A percentile compares a stretch with the other conserved stretches of the same genome.
Evolutionary conservation across 805 yeast genomes (phyloP).

Genomic region (Barnettozyma sucrosica): DNA sequence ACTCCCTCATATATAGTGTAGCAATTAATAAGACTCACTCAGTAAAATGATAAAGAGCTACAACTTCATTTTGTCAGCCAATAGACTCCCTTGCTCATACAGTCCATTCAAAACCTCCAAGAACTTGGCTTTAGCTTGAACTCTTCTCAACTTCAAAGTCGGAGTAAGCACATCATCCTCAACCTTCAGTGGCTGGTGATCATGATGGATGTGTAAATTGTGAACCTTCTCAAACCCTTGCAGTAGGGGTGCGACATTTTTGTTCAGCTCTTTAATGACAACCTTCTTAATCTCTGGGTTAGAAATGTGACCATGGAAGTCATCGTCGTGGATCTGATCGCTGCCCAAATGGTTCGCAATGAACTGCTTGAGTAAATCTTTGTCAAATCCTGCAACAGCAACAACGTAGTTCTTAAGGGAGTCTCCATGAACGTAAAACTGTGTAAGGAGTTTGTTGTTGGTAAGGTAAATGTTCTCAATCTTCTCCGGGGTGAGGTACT

Average conservation of each 20-base stretch:
- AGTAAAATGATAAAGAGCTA: neutral
- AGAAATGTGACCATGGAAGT: slow-evolving; percentile 12
- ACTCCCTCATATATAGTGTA: too few relatives aligned
- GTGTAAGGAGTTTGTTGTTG: slow-evolving; percentile 36
- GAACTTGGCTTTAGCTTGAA: slow-evolving; percentile 39
- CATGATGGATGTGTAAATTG: slow-evolving; percentile 37
- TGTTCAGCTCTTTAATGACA: slow-evolving; percentile 36
- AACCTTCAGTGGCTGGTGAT: slow-evolving; percentile 51
- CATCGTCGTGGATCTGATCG: slow-evolving; percentile 5
- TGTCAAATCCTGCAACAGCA: slow-evolving; percentile 50
- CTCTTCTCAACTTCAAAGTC: slow-evolving; percentile 52
- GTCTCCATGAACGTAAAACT: slow-evolving; percentile 51
- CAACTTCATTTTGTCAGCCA: slow-evolving; percentile 4
- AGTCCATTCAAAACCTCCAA: slow-evolving; percentile 34
- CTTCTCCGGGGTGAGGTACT: slow-evolving; percentile 61
- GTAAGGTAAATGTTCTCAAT: slow-evolving; percentile 52
- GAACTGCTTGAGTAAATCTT: slow-evolving; percentile 23
- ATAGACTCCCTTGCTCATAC: slow-evolving; percentile 43
- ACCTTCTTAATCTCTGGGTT: slow-evolving; percentile 22
- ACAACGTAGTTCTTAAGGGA: slow-evolving; percentile 47
- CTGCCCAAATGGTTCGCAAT: slow-evolving; percentile 8
- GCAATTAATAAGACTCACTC: too few relatives aligned
- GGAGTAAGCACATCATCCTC: slow-evolving; percentile 64
- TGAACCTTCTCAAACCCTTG: slow-evolving; percentile 62
- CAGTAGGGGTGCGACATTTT: slow-evolving; percentile 31